Evolutionary conservation across 148 eudicot species (phyloP).

Genomic region (Diospyros kaki): DNA sequence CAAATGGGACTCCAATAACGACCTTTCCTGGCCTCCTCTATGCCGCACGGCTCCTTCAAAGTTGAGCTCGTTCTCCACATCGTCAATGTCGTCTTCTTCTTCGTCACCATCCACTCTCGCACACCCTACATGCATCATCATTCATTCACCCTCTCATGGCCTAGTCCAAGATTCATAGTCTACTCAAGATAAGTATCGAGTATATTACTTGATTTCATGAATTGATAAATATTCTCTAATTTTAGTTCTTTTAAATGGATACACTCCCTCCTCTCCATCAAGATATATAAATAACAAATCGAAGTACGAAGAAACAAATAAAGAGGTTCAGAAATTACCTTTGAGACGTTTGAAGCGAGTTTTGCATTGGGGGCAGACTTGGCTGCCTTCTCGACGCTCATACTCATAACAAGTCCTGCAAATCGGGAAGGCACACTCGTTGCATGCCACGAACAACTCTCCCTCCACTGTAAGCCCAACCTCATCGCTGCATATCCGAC

Average conservation of each 20-base stretch:
- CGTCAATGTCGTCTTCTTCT: constrained; percentile 27
- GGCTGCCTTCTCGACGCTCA: constrained; percentile 24
- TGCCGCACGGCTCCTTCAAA: not conserved
- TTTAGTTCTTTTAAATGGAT: too few relatives aligned
- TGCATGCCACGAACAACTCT: constrained; percentile 22
- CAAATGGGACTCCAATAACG: not conserved
- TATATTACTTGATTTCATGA: too few relatives aligned
- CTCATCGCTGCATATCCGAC: constrained; percentile 24
- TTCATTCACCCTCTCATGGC: not conserved
- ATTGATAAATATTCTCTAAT: not conserved
- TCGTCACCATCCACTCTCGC: constrained; percentile 27
- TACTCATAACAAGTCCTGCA: constrained; percentile 25
- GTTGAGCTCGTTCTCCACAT: constrained; percentile 22
- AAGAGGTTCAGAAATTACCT: not conserved
- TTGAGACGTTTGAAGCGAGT: constrained; percentile 25
- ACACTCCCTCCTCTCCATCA: too few relatives aligned
- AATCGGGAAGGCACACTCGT: constrained; percentile 22
- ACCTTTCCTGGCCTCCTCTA: not conserved
- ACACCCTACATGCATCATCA: constrained; percentile 9
- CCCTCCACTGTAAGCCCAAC: constrained; percentile 20
- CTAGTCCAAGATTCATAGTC: too few relatives aligned
- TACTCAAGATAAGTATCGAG: too few relatives aligned
- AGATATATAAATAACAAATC: not conserved
- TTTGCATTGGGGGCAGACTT: constrained; percentile 23
- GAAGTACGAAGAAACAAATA: not conserved